Evolutionary conservation across 2,329 filamentous ascomycete species (phyloP), one percentile per base, ranked within the genome.

Genomic region (Volutella citrinella): DNA sequence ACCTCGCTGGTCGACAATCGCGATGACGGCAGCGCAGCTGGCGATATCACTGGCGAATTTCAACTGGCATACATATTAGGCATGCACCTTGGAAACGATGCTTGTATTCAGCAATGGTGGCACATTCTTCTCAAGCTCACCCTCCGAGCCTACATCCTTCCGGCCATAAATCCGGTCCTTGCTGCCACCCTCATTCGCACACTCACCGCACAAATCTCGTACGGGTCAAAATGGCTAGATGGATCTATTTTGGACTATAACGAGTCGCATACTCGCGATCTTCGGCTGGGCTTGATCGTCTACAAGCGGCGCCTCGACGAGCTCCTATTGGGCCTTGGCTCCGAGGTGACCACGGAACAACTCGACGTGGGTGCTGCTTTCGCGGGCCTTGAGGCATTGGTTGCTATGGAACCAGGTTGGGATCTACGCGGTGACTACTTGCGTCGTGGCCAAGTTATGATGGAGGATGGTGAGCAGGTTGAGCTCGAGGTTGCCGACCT

Each of bases 91-190:
- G 70, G 72, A 24, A 82, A 80, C 51, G 60, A 73, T 25, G 65
- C 74, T 8, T 82, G 78, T 45, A 61, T 80, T 26, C 74, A 79
- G 41, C 77, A 82, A 42, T 82, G 78, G 78, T 76, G 70, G 64
- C 67, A 78, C 47, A 66, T 78, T 41, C 54, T 72, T 5, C 64
- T 73, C 23, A 68, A 64, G 29, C 51, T 79, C 20, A 48, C 78
- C 10, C 65, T 82, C 28, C 68, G 69, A 17, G 69, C 74, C 3
- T 68, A 70, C 48, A 43, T 48, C 9, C 67, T 82, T 2, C 58
- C 65, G 1, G 38, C 59, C 15, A 48, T 53, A 5, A 59, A 60
- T 3, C 76, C 77, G 0, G 34, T 41, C 1, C 65, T 82, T 19
- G 65, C 65, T 10, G 56, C 57, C 3, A 51, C 54, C n/a, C 60